These are phyloP conservation scores for Candida chilensis DNA, from an alignment of 805 yeast genomes.

Conservation along the genomic window DNA sequence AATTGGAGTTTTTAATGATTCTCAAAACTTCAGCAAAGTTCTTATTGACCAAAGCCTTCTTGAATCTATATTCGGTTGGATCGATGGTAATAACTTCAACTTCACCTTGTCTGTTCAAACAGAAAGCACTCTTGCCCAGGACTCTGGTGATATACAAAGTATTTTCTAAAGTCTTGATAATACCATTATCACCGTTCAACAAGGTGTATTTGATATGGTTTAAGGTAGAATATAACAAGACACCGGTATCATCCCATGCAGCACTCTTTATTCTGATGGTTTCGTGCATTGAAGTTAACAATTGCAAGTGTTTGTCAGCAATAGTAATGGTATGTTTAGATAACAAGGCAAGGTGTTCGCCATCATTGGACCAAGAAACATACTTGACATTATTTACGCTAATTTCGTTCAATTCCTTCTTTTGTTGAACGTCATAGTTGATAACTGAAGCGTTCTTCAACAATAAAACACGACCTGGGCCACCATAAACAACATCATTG, in stretches of 20 bases:
- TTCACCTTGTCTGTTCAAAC: conserved; percentile 79
- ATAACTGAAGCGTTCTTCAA: conserved; percentile 67
- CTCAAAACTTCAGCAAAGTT: conserved; percentile 89
- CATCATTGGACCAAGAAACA: conserved; percentile 82
- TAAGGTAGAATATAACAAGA: conserved; percentile 85
- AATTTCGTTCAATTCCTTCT: conserved; percentile 62
- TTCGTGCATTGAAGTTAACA: conserved; percentile 83
- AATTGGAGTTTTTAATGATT: conserved; percentile 76
- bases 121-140: conserved; percentile 60
- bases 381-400: conserved; percentile 77
- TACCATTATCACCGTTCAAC: conserved; percentile 92
- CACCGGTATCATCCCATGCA: conserved; percentile 94
- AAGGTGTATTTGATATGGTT: conserved; percentile 93
- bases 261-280: conserved; percentile 95
- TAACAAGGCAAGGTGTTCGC: conserved; percentile 77
- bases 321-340: conserved; percentile 90
- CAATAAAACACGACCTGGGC: conserved; percentile 76
- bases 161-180: conserved; percentile 83
- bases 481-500: conserved; percentile 66
- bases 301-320: conserved; percentile 70
- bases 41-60: conserved; percentile 81
- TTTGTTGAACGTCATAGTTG: conserved; percentile 88
- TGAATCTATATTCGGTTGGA: conserved; percentile 96
- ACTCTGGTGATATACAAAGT: conserved; percentile 78
- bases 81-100: conserved; percentile 76